These are phyloP conservation scores for Aspergillus arachidicola DNA, from an alignment of 2,329 filamentous ascomycete species.

Conservation along the genomic window DNA sequence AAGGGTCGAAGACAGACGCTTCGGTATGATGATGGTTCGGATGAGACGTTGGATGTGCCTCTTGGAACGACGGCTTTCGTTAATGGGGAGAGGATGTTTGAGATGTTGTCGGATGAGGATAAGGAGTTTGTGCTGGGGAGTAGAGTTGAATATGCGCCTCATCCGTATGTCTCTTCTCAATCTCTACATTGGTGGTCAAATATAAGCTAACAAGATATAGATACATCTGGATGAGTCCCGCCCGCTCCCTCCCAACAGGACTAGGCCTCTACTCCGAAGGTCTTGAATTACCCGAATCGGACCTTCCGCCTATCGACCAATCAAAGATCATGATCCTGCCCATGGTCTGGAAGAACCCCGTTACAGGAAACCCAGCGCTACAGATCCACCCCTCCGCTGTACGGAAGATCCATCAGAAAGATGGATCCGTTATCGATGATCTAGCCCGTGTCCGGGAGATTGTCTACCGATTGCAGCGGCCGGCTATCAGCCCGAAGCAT, in stretches of 20 bases:
- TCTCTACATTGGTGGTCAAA: background rate
- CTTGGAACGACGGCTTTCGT: constrained; percentile 78
- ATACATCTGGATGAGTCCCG: constrained; percentile 75
- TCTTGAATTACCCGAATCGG: constrained; percentile 60
- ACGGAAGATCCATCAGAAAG: constrained; percentile 66
- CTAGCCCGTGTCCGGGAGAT: constrained; percentile 66
- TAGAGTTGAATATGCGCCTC: constrained; percentile 73
- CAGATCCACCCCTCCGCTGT: constrained; percentile 76
- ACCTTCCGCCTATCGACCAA: constrained; percentile 67
- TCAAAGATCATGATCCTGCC: constrained; percentile 71
- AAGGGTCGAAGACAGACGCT: constrained; percentile 66
- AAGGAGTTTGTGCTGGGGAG: constrained; percentile 68
- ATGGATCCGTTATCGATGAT: constrained; percentile 71
- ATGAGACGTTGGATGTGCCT: constrained; percentile 67
- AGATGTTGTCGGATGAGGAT: constrained; percentile 65
- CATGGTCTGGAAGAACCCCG: constrained; percentile 77
- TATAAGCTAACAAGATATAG: constrained; percentile 13
- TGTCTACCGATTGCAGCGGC: constrained; percentile 72
- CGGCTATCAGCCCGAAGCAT: constrained; percentile 67
- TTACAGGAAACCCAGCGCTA: constrained; percentile 68
- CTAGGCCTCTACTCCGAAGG: constrained; percentile 71
- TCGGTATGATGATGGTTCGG: constrained; percentile 72
- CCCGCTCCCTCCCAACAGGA: constrained; percentile 67
- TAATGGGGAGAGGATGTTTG: constrained; percentile 71
- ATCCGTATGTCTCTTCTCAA: constrained; percentile 55